These are phyloP conservation scores for Metschnikowia amazonensis DNA, from an alignment of 805 yeast genomes.

Conservation along the genomic window DNA sequence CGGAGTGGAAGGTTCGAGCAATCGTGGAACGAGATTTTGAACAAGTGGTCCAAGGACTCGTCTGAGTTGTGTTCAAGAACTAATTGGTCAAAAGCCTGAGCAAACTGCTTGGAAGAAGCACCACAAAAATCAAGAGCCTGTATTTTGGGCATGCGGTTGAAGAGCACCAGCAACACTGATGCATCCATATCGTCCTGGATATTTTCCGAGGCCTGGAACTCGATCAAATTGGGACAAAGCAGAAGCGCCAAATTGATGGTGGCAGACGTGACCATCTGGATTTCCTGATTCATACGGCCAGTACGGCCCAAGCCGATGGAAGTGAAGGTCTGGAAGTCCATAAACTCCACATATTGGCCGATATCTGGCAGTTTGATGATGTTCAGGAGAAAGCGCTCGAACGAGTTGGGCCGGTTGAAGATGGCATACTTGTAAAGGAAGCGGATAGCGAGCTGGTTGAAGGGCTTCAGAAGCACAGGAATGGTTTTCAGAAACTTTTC, in stretches of 20 bases:
- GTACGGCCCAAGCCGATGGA: slow-evolving; percentile 88
- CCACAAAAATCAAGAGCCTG: slow-evolving; percentile 87
- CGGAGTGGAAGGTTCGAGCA: slow-evolving; percentile 70
- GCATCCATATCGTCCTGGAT: slow-evolving; percentile 77
- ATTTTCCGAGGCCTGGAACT: slow-evolving; percentile 80
- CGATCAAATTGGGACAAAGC: slow-evolving; percentile 64
- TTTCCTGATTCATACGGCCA: slow-evolving; percentile 83
- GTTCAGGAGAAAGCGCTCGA: slow-evolving; percentile 64
- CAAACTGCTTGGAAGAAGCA: slow-evolving; percentile 63
- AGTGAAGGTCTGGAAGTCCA: slow-evolving; percentile 87
- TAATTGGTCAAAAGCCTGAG: slow-evolving; percentile 50
- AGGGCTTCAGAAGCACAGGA: slow-evolving; percentile 53
- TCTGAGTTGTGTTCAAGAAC: slow-evolving; percentile 16
- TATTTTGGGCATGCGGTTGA: slow-evolving; percentile 51
- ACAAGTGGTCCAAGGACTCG: slow-evolving; percentile 16
- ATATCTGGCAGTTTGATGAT: slow-evolving; percentile 42
- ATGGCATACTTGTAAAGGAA: slow-evolving; percentile 63
- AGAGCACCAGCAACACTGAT: slow-evolving; percentile 51
- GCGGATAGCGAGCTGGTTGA: slow-evolving; percentile 54
- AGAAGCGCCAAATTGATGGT: slow-evolving; percentile 64
- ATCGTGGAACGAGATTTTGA: slow-evolving; percentile 75
- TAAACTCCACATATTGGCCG: slow-evolving; percentile 62
- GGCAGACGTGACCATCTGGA: slow-evolving; percentile 78
- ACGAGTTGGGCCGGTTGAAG: slow-evolving; percentile 77
- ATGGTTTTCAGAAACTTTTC: slow-evolving; percentile 50